Evolutionary conservation across 495 filamentous ascomycete species (phyloP), one percentile per base, ranked within the genome.

Genomic region (Talaromyces trachyspermus): DNA sequence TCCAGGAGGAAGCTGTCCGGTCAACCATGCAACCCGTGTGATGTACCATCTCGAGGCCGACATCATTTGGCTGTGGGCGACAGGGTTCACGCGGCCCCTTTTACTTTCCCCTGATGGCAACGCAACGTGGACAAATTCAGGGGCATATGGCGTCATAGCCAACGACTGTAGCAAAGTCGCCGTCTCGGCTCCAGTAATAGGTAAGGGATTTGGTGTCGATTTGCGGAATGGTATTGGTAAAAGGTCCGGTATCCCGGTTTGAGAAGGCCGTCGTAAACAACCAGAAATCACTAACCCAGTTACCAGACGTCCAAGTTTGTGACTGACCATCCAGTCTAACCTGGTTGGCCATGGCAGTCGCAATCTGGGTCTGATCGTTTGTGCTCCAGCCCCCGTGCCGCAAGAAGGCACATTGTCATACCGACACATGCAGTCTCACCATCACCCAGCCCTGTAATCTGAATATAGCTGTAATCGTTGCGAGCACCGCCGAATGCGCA

Each of bases 351-450:
- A 40, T 40, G 18, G 22, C 37, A 6, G 1, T 22, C 24, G 22
- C 18, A 40, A 40, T 4, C 22, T 40, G 18, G 9, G 37, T 40
- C 37, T 20, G 24, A 20, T 40, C 37, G 2, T 18, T 18, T 12
- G 22, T 20, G 19, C 9, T 7, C 37, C 37, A 40, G 35, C 19
- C 35, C 14, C 19, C 19, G 6, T 0, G 1, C 37, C 37, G 37
- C 37, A 40, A 3, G 2, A 4, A 17, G 18, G 12, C 5, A 19
- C 5, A 40, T 6, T 24, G 12, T 1, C 5, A 1, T 7, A 40
- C 37, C 37, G 22, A 40, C 2, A 40, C 37, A 40, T 40, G 37
- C 37, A 40, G 37, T 40, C n/a, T n/a, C n/a, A 12, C 37, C 37
- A 23, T 40, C 37, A 40, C 1, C 3, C 19, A 40, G 14, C 5